A percentile compares a stretch with the other conserved stretches of the same genome.
Conservation (phyloP, 805 yeast species). For the Saccharomycopsis sp. region DNA sequence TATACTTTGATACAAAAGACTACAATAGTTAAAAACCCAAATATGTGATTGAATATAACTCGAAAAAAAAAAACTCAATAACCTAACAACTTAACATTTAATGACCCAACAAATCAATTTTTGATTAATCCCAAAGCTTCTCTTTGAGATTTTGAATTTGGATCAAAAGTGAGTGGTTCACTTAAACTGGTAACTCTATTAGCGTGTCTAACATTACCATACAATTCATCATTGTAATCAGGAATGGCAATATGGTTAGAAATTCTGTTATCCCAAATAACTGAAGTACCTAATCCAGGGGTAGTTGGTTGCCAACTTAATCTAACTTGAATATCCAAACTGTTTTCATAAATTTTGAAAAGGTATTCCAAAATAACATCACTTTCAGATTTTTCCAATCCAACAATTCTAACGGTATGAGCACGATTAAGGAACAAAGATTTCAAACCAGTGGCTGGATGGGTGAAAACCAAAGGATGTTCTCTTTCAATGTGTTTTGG, state of each 20-base stretch:
- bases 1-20: no score
- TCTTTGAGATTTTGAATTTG: constrained; percentile 40
- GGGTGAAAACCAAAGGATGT: constrained; percentile 54
- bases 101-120: no score
- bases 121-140: constrained; percentile 40
- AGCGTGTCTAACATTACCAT: constrained; percentile 33
- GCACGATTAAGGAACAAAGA: constrained; percentile 42
- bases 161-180: constrained; percentile 42
- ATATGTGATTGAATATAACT: no score
- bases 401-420: constrained; percentile 41
- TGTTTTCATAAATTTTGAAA: constrained; percentile 36
- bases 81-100: no score
- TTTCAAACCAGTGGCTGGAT: constrained; percentile 58
- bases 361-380: constrained; percentile 37
- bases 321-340: constrained; percentile 44
- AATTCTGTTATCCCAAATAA: constrained; percentile 51
- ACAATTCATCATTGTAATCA: constrained; percentile 30
- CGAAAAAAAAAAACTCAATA: no score
- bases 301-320: constrained; percentile 40
- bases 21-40: no score
- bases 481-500: constrained; percentile 40
- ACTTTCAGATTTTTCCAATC: constrained; percentile 41
- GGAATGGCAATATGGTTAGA: constrained; percentile 44
- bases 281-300: constrained; percentile 37
- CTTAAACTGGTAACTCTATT: constrained; percentile 45